Conservation (phyloP, 2,329 filamentous ascomycete genomes). For the Dryadomyces quercus-mongolicae region DNA sequence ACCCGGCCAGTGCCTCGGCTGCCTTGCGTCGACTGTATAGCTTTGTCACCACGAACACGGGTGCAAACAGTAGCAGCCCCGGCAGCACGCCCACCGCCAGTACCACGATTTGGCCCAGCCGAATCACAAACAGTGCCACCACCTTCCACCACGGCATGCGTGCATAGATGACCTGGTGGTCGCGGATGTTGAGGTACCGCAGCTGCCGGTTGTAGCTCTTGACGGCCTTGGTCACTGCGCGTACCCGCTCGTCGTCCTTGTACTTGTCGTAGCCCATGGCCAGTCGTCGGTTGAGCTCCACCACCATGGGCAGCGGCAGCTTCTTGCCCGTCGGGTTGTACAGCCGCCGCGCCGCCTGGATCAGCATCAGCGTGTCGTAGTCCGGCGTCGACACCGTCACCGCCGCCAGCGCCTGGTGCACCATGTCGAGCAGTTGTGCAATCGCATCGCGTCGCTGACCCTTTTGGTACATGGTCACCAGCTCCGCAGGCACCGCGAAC, state of each 20-base stretch:
- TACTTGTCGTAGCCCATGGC: conserved; percentile 86
- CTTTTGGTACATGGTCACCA: conserved; percentile 75
- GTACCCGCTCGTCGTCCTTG: conserved; percentile 79
- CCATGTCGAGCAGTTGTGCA: conserved; percentile 69
- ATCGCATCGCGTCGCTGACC: conserved; percentile 82
- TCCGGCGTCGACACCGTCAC: conserved; percentile 89
- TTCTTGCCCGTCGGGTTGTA: conserved; percentile 95
- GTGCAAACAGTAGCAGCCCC: conserved; percentile 75
- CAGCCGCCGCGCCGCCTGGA: conserved; percentile 82
- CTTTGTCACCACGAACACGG: conserved; percentile 77
- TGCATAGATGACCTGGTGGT: conserved; percentile 90
- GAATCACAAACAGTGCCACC: conserved; percentile 65
- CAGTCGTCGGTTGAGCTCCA: conserved; percentile 85
- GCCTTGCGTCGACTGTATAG: conserved; percentile 73
- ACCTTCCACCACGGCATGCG: conserved; percentile 70
- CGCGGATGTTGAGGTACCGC: conserved; percentile 72
- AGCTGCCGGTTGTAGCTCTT: conserved; percentile 79
- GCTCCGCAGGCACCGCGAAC: conserved; percentile 68
- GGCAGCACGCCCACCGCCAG: conserved; percentile 75
- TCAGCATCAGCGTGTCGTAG: conserved; percentile 93
- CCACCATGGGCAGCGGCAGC: conserved; percentile 78
- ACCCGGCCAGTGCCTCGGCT: conserved; percentile 70
- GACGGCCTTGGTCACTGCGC: conserved; percentile 62
- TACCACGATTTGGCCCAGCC: conserved; percentile 63
- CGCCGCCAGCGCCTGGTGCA: conserved; percentile 72